Base-by-base conservation (phyloP, 2,329 filamentous ascomycete species). In the Ophiocordyceps polyrhachis-furcata region DNA sequence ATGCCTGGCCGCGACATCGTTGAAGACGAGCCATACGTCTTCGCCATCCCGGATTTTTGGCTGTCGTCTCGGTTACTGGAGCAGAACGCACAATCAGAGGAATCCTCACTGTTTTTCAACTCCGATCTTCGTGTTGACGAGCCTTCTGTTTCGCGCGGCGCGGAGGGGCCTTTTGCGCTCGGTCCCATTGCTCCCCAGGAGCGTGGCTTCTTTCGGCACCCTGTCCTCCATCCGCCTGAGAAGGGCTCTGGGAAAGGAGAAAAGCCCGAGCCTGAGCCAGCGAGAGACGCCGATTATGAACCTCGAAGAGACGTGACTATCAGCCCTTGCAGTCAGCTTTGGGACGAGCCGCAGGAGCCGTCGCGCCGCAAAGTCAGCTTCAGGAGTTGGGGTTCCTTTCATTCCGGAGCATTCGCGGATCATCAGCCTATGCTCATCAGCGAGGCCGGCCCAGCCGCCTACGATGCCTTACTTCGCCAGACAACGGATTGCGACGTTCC, bases 301-400 rank as follows among this genome's bases (percentile, higher is more conserved):
- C 11, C n/a, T 12, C 7, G n/a, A 17, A 14, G 9, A 19, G 19
- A 31, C 21, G 23, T 38, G 12, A 15, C n/a, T 9, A n/a, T 7
- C 21, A 40, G 15, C 21, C 17, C 35, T 3, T 17, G 15, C 19
- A 44, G 20, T 12, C 60, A 63, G 41, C 42, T 70, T 1, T 81
- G 76, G 76, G 57, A 69, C 32, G 53, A 60, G 1, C 55, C 61
- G 1, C 60, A 65, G 8, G 54, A 61, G 13, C 49, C 54, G 11
- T 43, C 52, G 2, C 44, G 51, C n/a, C 56, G 56, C 5, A 43
- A 48, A 5, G 60, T 68, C 7, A 58, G 63, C 37, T 75, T 77
- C 53, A 72, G 70, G 48, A 80, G 79, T 1, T 91, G 84, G 84
- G 78, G 86, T 50, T 63, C 60, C 2, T 88, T 88, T 52, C 56